Evolutionary conservation across 805 yeast genomes (phyloP), one percentile per base, ranked within the genome.

Genomic region (Kuraishia capsulata): DNA sequence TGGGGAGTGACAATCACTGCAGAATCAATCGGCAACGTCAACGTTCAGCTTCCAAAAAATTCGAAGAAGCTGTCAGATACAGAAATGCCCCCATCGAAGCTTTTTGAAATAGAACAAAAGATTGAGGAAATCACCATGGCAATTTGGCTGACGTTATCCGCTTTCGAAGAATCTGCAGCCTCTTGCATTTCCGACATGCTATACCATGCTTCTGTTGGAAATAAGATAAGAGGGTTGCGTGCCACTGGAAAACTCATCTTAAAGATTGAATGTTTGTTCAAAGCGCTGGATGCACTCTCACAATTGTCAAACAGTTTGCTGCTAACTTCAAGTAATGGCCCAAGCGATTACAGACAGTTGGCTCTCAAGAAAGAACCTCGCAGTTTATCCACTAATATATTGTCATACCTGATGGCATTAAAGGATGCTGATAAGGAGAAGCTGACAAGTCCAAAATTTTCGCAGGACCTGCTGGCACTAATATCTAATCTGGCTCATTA

Each of bases 401-500:
- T 92, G 81, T 78, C 86, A 36, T 90, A 87, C 60, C 69, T 92
- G 54, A 88, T 95, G 1, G 69, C 87, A 25, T 61, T 92, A 32
- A 69, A 96, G 44, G 87, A 85, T 50, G 66, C 76, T 0, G 56
- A 52, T 32, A 41, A 45, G 29, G 37, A 47, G 45, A 57, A 47
- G 59, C 16, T 37, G 11, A 21, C 60, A 5, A 62, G 63, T 3
- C 40, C 59, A 13, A 49, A 54, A 19, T 61, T 73, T 30, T 75
- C 88, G 0, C 79, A 83, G 3, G 81, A 78, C 39, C 54, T 90
- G 30, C 69, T 92, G 47, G 76, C 90, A 0, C 76, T 89, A 9
- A 89, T 89, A 4, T 86, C 96, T 1, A 88, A 94, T 0, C 65
- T 90, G 48, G 97, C 98, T 0, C 97, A 92, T 55, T 90, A 88